Conservation (phyloP, 2,329 filamentous ascomycete species). For the Apiospora aurea region DNA sequence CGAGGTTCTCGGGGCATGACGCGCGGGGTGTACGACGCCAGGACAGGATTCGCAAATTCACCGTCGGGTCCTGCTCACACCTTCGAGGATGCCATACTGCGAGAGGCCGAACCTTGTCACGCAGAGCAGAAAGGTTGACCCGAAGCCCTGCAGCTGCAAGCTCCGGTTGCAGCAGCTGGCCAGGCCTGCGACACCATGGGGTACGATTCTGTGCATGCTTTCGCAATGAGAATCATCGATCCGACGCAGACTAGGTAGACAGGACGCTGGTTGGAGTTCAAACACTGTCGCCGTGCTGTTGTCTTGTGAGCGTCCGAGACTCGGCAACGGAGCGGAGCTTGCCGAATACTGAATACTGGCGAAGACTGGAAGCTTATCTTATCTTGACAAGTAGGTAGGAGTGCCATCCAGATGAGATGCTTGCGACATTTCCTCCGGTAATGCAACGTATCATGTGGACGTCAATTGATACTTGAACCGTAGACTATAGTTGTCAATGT, state of each 20-base stretch:
- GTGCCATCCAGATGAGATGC: background rate
- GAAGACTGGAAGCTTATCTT: slow-evolving; percentile 12
- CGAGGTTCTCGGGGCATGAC: background rate
- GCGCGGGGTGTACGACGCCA: background rate
- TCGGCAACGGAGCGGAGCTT: background rate
- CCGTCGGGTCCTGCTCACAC: background rate
- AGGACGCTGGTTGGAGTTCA: too few species aligned
- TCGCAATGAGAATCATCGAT: background rate
- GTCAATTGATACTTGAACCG: background rate
- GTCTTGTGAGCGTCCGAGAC: background rate
- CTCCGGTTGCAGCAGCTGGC: background rate
- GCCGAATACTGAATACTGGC: background rate
- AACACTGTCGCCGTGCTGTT: background rate
- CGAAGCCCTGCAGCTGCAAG: background rate
- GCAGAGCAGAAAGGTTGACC: too few species aligned
- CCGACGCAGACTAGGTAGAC: background rate
- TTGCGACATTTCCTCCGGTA: background rate
- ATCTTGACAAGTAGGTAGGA: background rate
- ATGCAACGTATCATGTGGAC: background rate
- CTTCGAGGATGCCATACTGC: background rate
- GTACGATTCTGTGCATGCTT: background rate
- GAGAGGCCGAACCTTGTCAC: background rate
- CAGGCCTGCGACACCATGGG: background rate
- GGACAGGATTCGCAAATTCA: background rate
- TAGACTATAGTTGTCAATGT: background rate